Evolutionary conservation across 768 basidiomycete genomes (phyloP).

Genomic region (Termitomyces sp.): DNA sequence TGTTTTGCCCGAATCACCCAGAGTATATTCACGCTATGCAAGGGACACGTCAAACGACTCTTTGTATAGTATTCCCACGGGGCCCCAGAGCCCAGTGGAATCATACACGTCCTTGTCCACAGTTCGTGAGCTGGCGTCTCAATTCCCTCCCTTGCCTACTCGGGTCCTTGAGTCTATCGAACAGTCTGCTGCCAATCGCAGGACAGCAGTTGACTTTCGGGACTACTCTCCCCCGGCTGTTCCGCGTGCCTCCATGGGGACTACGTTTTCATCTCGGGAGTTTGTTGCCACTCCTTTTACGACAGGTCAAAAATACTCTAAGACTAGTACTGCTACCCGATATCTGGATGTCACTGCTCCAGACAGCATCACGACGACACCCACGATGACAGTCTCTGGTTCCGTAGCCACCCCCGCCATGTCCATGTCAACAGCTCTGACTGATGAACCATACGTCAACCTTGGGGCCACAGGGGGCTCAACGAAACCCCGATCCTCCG

Average conservation of each 20-base stretch:
- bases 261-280: not conserved
- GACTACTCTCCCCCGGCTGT: slow-evolving; percentile 4
- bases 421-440: slow-evolving; percentile 1
- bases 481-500: not conserved
- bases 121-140: slow-evolving; percentile 45
- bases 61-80: slow-evolving; percentile 2
- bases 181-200: not conserved
- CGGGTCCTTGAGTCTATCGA: slow-evolving; percentile 20
- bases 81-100: slow-evolving; percentile 19
- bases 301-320: not conserved
- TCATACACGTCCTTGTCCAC: slow-evolving; percentile 37
- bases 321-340: not conserved
- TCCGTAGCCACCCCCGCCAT: slow-evolving; percentile 4
- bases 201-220: slow-evolving; percentile 1
- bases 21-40: not conserved
- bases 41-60: slow-evolving; percentile 3
- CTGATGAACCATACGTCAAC: slow-evolving; percentile 6
- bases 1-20: not conserved
- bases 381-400: slow-evolving; percentile 3
- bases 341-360: not conserved
- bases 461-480: not conserved
- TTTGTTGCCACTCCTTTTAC: not conserved
- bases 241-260: not conserved
- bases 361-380: slow-evolving; percentile 1
- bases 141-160: slow-evolving; percentile 49